Conservation (phyloP, 2,329 filamentous ascomycete species). For the Claviceps arundinis region DNA sequence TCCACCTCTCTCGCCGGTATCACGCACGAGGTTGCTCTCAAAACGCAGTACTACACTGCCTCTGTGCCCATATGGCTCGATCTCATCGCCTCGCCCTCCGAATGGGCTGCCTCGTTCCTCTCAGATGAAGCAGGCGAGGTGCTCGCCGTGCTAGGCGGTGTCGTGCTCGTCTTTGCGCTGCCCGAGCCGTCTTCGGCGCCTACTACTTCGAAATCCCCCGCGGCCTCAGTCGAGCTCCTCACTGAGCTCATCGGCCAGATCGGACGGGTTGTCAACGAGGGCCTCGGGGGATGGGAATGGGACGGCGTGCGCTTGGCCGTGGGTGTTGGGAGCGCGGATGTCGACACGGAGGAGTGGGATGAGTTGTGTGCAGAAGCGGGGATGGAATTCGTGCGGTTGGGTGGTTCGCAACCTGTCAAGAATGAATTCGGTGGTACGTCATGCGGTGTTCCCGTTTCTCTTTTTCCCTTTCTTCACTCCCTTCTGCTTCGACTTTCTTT, state of each 20-base stretch:
- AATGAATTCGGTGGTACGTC: conserved; percentile 47
- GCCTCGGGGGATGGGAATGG: conserved; percentile 48
- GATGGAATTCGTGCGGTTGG: conserved; percentile 49
- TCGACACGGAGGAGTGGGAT: conserved; percentile 46
- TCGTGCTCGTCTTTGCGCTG: conserved; percentile 32
- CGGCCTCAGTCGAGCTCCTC: conserved; percentile 8
- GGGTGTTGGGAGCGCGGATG: conserved; percentile 34
- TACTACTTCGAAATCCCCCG: neutral
- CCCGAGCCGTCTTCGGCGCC: conserved; percentile 6
- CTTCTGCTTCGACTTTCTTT: too few relatives aligned
- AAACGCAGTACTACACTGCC: conserved; percentile 48
- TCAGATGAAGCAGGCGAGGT: conserved; percentile 49
- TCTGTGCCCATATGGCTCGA: conserved; percentile 56
- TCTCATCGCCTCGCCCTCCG: conserved; percentile 33
- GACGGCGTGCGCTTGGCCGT: conserved; percentile 50
- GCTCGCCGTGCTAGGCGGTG: conserved; percentile 42
- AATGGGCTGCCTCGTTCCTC: conserved; percentile 48
- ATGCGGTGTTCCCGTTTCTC: too few relatives aligned
- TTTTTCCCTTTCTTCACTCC: neutral
- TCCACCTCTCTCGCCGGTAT: conserved; percentile 40
- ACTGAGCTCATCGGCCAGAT: conserved; percentile 37
- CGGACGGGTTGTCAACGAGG: conserved; percentile 40
- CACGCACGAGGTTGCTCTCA: conserved; percentile 41
- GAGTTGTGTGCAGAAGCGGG: conserved; percentile 42
- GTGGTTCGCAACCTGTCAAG: conserved; percentile 22